These are phyloP conservation scores for Hirschioporus abietinus DNA, from an alignment of 768 basidiomycete species.

Conservation along the genomic window DNA sequence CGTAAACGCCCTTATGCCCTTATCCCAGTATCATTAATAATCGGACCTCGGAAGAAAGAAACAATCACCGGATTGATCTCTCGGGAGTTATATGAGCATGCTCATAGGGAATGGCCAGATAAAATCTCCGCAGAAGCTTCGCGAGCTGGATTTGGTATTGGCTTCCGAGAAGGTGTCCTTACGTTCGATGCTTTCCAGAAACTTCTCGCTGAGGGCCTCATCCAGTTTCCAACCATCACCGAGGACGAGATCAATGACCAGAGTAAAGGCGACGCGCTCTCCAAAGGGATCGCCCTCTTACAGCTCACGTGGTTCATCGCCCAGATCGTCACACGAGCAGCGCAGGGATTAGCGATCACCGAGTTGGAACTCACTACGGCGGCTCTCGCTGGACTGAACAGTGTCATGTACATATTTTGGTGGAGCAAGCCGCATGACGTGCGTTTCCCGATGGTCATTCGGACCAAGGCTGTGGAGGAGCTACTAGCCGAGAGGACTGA, in stretches of 20 bases:
- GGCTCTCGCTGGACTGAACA: conserved; percentile 6
- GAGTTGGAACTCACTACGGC: background rate
- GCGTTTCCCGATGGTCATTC: background rate
- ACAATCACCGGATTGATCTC: too few relatives aligned
- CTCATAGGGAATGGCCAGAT: too few relatives aligned
- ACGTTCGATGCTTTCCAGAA: background rate
- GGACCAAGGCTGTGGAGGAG: background rate
- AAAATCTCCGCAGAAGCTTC: too few relatives aligned
- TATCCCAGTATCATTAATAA: too few relatives aligned
- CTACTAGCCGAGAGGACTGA: background rate
- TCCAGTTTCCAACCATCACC: conserved; percentile 1
- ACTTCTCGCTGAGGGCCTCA: background rate
- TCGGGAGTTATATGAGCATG: too few relatives aligned
- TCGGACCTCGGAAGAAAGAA: too few relatives aligned
- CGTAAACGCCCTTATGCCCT: too few relatives aligned
- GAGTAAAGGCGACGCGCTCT: conserved; percentile 1
- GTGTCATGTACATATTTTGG: conserved; percentile 10
- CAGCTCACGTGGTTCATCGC: background rate
- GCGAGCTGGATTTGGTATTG: too few relatives aligned
- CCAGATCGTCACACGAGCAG: background rate
- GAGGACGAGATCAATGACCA: background rate
- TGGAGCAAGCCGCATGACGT: conserved; percentile 11
- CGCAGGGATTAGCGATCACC: background rate
- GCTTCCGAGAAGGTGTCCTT: background rate
- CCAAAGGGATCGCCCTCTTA: background rate